These are phyloP conservation scores for Colletotrichum viniferum DNA, from an alignment of 2,329 filamentous ascomycete genomes.

Conservation along the genomic window DNA sequence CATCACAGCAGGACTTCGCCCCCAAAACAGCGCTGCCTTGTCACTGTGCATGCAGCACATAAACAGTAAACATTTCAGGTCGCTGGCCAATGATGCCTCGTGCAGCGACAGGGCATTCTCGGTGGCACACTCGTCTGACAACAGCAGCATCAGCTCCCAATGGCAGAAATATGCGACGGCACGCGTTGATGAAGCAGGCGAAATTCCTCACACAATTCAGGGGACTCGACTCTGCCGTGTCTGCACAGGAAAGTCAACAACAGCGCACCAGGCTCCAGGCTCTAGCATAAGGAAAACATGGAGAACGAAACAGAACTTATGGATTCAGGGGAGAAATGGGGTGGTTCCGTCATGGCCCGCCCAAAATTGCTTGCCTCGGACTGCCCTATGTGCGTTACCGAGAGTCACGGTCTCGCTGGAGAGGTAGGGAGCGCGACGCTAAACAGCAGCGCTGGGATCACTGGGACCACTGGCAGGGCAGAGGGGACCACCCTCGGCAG, in stretches of 20 bases:
- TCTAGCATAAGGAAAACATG: not conserved
- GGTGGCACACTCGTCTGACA: not conserved
- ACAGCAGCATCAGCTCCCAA: not conserved
- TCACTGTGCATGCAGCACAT: not conserved
- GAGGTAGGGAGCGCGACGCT: conserved; percentile 4
- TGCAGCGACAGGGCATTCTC: not conserved
- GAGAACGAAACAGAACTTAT: not conserved
- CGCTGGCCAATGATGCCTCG: not conserved
- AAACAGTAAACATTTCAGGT: not conserved
- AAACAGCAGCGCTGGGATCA: not conserved
- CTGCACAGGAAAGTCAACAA: not conserved
- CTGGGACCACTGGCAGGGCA: not conserved
- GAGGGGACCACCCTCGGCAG: not conserved
- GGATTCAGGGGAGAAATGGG: conserved; percentile 1
- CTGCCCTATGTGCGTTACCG: not conserved
- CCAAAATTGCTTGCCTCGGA: not conserved
- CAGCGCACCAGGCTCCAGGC: not conserved
- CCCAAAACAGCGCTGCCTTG: not conserved
- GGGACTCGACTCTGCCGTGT: not conserved
- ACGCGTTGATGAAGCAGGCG: not conserved
- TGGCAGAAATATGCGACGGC: not conserved
- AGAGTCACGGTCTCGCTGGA: not conserved
- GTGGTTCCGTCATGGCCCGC: not conserved
- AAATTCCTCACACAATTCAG: not conserved
- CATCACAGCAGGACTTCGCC: conserved; percentile 9